Conservation (phyloP, 2,329 filamentous ascomycete species). For the Microcyclospora tardicrescens region DNA sequence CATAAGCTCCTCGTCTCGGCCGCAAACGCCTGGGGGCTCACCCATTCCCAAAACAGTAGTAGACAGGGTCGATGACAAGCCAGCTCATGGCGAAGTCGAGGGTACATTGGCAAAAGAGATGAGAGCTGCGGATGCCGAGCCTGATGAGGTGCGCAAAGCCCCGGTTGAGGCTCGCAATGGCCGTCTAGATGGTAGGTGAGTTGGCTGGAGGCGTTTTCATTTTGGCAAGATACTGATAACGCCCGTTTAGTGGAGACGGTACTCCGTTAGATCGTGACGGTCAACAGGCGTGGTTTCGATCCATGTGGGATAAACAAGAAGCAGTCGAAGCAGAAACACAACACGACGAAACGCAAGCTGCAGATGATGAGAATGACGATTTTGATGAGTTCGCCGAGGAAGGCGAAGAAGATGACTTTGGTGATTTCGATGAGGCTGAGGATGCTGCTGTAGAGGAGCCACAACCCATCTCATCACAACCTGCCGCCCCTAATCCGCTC, state of each 20-base stretch:
- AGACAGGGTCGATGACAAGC: constrained; percentile 46
- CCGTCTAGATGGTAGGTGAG: constrained; percentile 45
- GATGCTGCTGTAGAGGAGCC: constrained; percentile 26
- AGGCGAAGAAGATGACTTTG: constrained; percentile 36
- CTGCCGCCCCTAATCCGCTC: constrained; percentile 20
- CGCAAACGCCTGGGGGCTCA: constrained; percentile 38
- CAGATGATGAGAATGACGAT: constrained; percentile 58
- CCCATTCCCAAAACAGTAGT: constrained; percentile 47
- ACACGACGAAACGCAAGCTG: constrained; percentile 43
- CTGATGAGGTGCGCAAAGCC: constrained; percentile 43
- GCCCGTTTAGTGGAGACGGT: constrained; percentile 14
- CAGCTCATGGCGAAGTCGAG: constrained; percentile 48
- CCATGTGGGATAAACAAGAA: constrained; percentile 19
- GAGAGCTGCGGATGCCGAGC: constrained; percentile 45
- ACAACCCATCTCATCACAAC: constrained; percentile 16
- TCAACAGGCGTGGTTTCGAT: constrained; percentile 20
- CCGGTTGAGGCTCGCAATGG: constrained; percentile 27
- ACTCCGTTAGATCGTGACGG: constrained; percentile 23
- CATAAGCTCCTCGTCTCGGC: constrained; percentile 31
- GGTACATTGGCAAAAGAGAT: constrained; percentile 46
- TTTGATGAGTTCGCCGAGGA: constrained; percentile 52
- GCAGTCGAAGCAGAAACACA: constrained; percentile 3
- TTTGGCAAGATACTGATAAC: constrained; percentile 2
- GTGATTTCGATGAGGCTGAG: constrained; percentile 35
- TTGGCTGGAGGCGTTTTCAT: constrained; percentile 4